Evolutionary conservation across 345 rosid species (phyloP), one percentile per base, ranked within the genome.

Genomic region (Isatis tinctoria): DNA sequence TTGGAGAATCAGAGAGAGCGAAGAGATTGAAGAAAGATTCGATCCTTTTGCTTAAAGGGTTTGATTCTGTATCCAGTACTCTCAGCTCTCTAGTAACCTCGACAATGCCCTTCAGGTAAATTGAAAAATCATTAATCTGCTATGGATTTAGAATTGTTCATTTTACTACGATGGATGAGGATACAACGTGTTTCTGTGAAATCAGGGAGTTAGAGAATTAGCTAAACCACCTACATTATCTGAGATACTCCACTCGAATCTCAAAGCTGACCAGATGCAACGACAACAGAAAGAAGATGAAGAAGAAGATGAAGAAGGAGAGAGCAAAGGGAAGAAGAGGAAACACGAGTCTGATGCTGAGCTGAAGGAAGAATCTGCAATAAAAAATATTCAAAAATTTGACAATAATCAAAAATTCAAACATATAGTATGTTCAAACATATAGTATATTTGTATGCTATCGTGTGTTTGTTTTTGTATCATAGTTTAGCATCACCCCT

Each of bases 101-200:
- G 93, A 86, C 45, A 86, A 80, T n/a, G 93, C 98, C 70, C 94
- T 96, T 75, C 97, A 85, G 94, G 99, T 90, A 74, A 60, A 8
- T 2, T 30, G 2, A 27, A 36, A 13, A 18, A 26, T 20, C n/a
- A 7, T 35, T 2, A 13, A 13, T 32, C 2, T 22, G 0, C 27
- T 58, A 57, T 16, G 26, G 45, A 11, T 32, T 27, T 28, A 17
- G 3, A 26, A 1, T 49, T 58, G 67, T 41, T 56, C 32, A n/a
- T 9, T 10, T 28, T 10, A n/a, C n/a, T 28, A 6, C 2, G 33
- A 26, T 22, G 4, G 14, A 32, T 37, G 43, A 14, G 33, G 41
- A 13, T 49, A 13, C 2, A 27, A 3, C 6, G 7, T 72, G 59
- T 43, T 17, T 74, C 24, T 72, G 57, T 49, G 6, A 14, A 32